phyloP scores from a whole-genome alignment of 2,329 filamentous ascomycete genomes.

The Waltergamsia citrina region DNA sequence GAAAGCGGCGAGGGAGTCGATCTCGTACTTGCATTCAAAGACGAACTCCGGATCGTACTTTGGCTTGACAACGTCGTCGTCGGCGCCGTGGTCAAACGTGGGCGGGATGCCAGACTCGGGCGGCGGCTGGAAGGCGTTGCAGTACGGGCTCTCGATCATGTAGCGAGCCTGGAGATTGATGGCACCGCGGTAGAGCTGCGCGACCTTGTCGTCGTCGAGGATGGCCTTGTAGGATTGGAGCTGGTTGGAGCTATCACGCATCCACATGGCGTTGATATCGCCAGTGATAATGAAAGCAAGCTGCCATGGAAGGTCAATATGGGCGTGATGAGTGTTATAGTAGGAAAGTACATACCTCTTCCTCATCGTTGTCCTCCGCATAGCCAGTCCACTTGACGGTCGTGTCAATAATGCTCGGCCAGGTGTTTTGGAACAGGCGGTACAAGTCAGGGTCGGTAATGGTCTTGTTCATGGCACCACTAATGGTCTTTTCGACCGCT shows the following conservation, averaged over 20 bases:
- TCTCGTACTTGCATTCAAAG: constrained; percentile 94
- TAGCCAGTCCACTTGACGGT: constrained; percentile 60
- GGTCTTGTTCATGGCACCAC: constrained; percentile 50
- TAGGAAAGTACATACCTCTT: constrained; percentile 41
- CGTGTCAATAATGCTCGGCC: constrained; percentile 68
- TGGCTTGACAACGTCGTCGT: constrained; percentile 50
- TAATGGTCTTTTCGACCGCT: constrained; percentile 66
- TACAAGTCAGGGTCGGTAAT: constrained; percentile 71
- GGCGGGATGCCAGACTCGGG: constrained; percentile 43
- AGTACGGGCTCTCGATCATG: constrained; percentile 64
- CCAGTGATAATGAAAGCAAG: constrained; percentile 78
- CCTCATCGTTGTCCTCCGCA: constrained; percentile 43
- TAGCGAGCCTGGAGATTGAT: constrained; percentile 72
- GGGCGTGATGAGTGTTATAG: too few species aligned
- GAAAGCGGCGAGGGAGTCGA: constrained; percentile 84
- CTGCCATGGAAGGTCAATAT: constrained; percentile 12
- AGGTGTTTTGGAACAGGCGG: constrained; percentile 62
- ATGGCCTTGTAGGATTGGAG: constrained; percentile 64
- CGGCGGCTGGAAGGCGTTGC: constrained; percentile 91
- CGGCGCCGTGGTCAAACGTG: constrained; percentile 10
- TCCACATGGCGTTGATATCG: constrained; percentile 89
- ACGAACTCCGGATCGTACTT: constrained; percentile 59
- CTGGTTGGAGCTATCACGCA: constrained; percentile 79
- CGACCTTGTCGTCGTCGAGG: constrained; percentile 37
- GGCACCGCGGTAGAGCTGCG: constrained; percentile 60